Percentiles rank a stretch among this genome's conserved stretches.
Conservation (phyloP, 1,284 basidiomycete genomes). For the Ganoderma lucidum region DNA sequence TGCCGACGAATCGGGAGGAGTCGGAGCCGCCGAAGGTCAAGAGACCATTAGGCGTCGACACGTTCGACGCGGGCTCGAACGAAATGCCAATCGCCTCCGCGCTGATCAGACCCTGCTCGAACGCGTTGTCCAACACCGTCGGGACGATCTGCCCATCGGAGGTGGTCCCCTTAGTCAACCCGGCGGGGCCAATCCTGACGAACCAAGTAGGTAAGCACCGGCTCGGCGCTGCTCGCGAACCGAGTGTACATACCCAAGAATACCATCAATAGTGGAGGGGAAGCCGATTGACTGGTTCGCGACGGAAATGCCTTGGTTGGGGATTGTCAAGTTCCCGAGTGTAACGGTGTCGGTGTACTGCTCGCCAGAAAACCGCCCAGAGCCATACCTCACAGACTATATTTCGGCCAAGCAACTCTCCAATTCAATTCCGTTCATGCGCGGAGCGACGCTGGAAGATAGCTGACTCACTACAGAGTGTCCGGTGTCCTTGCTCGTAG, state of each 20-base stretch:
- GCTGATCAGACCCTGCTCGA: constrained; percentile 37
- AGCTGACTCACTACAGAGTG: constrained; percentile 12
- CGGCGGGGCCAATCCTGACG: not conserved
- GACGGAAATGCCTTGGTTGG: constrained; percentile 62
- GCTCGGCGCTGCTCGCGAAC: constrained; percentile 39
- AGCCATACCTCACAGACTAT: constrained; percentile 3
- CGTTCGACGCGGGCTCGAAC: constrained; percentile 50
- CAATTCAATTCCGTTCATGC: not conserved
- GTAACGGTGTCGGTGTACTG: constrained; percentile 55
- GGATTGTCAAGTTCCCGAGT: constrained; percentile 41
- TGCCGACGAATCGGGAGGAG: constrained; percentile 55
- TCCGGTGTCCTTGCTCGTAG: constrained; percentile 42
- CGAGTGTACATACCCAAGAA: constrained; percentile 49
- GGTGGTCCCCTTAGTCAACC: constrained; percentile 43
- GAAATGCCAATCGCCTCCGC: constrained; percentile 52
- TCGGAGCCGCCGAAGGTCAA: constrained; percentile 56
- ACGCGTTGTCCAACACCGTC: constrained; percentile 54
- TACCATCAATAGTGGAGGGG: constrained; percentile 49
- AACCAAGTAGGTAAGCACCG: constrained; percentile 38
- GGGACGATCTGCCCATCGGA: constrained; percentile 39
- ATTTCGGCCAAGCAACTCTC: not conserved
- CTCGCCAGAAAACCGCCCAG: constrained; percentile 1
- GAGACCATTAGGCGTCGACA: constrained; percentile 38
- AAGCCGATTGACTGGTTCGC: constrained; percentile 49
- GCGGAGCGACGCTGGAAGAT: not conserved